A percentile compares a stretch with the other conserved stretches of the same genome.
These are phyloP conservation scores for Mucor racemosus DNA, from an alignment of 371 early-diverging fungal species.

Conservation along the genomic window DNA sequence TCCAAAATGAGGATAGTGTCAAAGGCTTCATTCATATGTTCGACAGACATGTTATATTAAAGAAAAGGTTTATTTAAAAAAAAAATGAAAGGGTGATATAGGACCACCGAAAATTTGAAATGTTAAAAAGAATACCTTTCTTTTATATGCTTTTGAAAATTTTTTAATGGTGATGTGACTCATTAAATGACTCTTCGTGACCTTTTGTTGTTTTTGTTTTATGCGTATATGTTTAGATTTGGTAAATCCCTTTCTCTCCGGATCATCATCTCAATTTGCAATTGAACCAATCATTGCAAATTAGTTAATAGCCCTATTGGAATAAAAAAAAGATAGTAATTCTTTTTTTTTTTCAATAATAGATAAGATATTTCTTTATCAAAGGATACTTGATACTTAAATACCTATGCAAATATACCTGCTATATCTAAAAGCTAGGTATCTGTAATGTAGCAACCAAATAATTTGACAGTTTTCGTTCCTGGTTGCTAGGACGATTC, in stretches of 20 bases:
- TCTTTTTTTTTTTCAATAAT: background rate
- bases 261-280: background rate
- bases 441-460: background rate
- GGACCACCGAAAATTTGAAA: conserved; percentile 24
- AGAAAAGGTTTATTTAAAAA: conserved; percentile 12
- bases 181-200: conserved; percentile 6
- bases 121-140: background rate
- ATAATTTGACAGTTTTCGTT: background rate
- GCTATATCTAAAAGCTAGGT: background rate
- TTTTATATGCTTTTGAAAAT: conserved; percentile 8
- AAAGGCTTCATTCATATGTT: conserved; percentile 75
- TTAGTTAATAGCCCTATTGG: too few species aligned
- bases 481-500: background rate
- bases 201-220: background rate
- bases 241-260: too few species aligned
- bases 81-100: conserved; percentile 24
- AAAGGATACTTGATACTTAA: background rate
- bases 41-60: conserved; percentile 24
- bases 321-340: background rate
- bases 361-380: background rate
- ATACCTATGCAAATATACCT: background rate
- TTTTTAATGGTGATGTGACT: conserved; percentile 5
- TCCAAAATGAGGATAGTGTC: conserved; percentile 98
- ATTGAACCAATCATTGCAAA: conserved; percentile 16
- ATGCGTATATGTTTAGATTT: too few species aligned